These are phyloP conservation scores for Nicotiana paniculata DNA, from an alignment of 257 asterid species.

Conservation along the genomic window DNA sequence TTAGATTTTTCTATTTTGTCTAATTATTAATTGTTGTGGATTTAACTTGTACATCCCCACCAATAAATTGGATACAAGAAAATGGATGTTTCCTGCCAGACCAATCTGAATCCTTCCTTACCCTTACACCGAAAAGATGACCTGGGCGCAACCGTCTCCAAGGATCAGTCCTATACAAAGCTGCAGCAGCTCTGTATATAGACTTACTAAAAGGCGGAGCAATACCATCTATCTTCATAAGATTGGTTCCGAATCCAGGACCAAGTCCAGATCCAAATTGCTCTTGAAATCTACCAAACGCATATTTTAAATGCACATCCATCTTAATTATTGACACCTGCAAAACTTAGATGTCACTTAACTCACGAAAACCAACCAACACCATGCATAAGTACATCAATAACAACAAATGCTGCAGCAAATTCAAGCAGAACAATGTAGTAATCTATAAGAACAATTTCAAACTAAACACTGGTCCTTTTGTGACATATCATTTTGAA, in stretches of 20 bases:
- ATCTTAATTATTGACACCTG: constrained; percentile 6
- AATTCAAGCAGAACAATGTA: not conserved
- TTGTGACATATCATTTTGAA: not conserved
- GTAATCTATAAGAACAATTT: not conserved
- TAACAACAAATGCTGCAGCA: not conserved
- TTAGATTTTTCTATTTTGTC: not conserved
- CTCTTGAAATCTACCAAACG: constrained; percentile 39
- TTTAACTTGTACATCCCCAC: constrained; percentile 16
- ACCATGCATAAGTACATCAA: not conserved
- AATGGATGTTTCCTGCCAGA: not conserved
- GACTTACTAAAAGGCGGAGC: constrained; percentile 28
- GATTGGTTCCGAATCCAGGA: constrained; percentile 47
- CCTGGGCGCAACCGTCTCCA: constrained; percentile 50
- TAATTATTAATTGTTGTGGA: not conserved
- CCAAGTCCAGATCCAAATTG: constrained; percentile 64
- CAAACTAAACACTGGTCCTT: not conserved
- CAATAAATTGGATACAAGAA: constrained; percentile 31
- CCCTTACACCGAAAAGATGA: constrained; percentile 42
- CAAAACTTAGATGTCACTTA: constrained; percentile 13
- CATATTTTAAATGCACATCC: constrained; percentile 44
- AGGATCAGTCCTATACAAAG: constrained; percentile 50
- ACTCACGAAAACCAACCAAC: not conserved
- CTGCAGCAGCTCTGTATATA: constrained; percentile 44
- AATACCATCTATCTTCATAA: constrained; percentile 40
- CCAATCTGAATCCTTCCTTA: constrained; percentile 51